Evolutionary conservation across 2,329 filamentous ascomycete species (phyloP), one percentile per base, ranked within the genome.

Genomic region (Fusarium staphyleae): DNA sequence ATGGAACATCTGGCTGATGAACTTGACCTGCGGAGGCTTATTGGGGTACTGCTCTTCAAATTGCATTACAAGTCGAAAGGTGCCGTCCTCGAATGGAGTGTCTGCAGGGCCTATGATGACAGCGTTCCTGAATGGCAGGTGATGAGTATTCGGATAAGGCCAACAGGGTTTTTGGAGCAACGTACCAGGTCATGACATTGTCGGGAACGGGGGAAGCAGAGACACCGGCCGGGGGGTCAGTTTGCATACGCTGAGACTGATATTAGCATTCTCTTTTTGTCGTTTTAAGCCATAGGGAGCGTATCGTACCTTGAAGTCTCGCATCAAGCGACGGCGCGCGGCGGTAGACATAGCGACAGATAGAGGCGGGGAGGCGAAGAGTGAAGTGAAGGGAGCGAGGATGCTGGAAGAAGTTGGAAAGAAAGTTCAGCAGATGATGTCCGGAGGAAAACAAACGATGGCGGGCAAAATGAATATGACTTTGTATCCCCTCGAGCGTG

Each of bases 11-110:
- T 95, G 87, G 75, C 91, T 96, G 73, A 99, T 96, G 74, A 99
- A 99, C 72, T 98, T 98, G 77, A 98, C 95, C 28, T 92, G 90
- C 0, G 95, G 95, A 5, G 95, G 95, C 74, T 98, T 98, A 78
- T 98, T 99, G 24, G 95, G 95, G 69, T 99, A 99, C 70, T 96
- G 93, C 75, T 99, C 95, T 72, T 98, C 95, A 67, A 99, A 99
- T 72, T 97, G 92, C 93, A 99, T 98, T 44, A 98, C 93, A 10
- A 99, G 87, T 63, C 93, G 84, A 74, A 99, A 99, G 16, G 95
- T 99, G 59, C 95, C 95, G 74, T 99, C 95, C 76, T 99, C 95
- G 70, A 98, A 99, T 1, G 95, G 93, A 1, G 95, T 99, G 70
- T 99, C 95, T 55, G 91, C 91, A 32, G 93, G 93, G 9, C 93